These are phyloP conservation scores for Dioscorea alata DNA, from an alignment of 106 monocot species.

Conservation along the genomic window DNA sequence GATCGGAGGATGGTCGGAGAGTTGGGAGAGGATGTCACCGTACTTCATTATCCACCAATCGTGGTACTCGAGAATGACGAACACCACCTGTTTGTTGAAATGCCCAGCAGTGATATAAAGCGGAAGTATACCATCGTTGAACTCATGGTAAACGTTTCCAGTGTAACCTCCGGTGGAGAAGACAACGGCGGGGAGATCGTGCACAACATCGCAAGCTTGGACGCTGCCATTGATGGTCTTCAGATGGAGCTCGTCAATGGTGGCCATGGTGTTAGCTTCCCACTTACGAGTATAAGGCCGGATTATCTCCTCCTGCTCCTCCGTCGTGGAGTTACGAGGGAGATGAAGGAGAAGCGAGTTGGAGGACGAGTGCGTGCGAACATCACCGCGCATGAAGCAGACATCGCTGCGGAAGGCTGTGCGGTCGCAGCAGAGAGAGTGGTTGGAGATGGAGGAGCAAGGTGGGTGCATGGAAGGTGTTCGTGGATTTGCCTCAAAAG, in stretches of 20 bases:
- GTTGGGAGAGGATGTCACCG: constrained; percentile 41
- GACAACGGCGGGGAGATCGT: constrained; percentile 63
- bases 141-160: constrained; percentile 95
- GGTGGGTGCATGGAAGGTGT: background rate
- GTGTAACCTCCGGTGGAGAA: constrained; percentile 97
- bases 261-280: constrained; percentile 40
- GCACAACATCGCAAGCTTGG: constrained; percentile 47
- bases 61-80: constrained; percentile 68
- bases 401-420: background rate
- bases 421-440: constrained; percentile 18
- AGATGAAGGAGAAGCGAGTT: background rate
- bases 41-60: constrained; percentile 85
- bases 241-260: constrained; percentile 41
- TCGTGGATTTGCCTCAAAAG: background rate
- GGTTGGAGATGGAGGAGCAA: background rate
- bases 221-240: background rate
- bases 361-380: background rate
- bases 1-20: constrained; percentile 56
- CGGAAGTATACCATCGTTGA: constrained; percentile 89
- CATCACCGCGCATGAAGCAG: constrained; percentile 7
- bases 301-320: constrained; percentile 25
- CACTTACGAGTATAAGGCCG: constrained; percentile 62
- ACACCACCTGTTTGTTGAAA: constrained; percentile 40
- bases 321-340: background rate
- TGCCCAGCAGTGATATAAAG: constrained; percentile 68